phyloP scores from a whole-genome alignment of 106 monocot species.

The Alisma plantagoaquatica region DNA sequence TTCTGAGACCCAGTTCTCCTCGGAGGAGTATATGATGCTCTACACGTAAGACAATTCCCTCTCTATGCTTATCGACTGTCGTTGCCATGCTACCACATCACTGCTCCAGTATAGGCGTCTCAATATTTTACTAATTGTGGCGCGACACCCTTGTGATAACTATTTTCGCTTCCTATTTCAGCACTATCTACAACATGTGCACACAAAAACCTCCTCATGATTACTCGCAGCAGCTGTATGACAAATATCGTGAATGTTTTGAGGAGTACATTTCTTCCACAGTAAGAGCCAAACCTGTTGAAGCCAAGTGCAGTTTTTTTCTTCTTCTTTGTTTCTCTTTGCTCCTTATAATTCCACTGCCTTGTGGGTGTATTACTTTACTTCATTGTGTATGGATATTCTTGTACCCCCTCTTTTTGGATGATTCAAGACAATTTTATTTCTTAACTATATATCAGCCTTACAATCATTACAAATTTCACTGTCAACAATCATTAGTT shows the following conservation, averaged over 20 bases:
- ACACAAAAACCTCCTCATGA: slow-evolving; percentile 86
- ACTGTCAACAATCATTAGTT: too few species aligned
- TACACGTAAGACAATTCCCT: slow-evolving; percentile 47
- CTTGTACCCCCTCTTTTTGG: too few species aligned
- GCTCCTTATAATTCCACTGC: too few species aligned
- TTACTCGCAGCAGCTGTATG: slow-evolving; percentile 87
- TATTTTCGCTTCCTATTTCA: slow-evolving; percentile 9
- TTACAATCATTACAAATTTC: too few species aligned
- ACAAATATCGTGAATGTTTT: slow-evolving; percentile 61
- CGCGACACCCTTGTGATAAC: neutral
- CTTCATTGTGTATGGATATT: too few species aligned
- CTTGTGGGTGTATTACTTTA: too few species aligned
- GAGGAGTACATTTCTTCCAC: slow-evolving; percentile 63
- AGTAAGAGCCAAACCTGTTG: too few species aligned
- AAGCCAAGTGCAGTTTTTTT: too few species aligned
- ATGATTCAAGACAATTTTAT: too few species aligned
- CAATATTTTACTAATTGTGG: slow-evolving; percentile 4
- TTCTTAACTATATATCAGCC: too few species aligned
- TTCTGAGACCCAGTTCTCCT: slow-evolving; percentile 55
- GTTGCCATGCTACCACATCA: neutral
- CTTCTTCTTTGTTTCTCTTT: too few species aligned
- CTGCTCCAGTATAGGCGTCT: too few species aligned
- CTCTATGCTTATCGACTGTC: neutral
- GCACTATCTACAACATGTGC: slow-evolving; percentile 93
- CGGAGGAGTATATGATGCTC: slow-evolving; percentile 85